These are phyloP conservation scores for Flaveria trinervia DNA, from an alignment of 129 eudicot species.

Conservation along the genomic window DNA sequence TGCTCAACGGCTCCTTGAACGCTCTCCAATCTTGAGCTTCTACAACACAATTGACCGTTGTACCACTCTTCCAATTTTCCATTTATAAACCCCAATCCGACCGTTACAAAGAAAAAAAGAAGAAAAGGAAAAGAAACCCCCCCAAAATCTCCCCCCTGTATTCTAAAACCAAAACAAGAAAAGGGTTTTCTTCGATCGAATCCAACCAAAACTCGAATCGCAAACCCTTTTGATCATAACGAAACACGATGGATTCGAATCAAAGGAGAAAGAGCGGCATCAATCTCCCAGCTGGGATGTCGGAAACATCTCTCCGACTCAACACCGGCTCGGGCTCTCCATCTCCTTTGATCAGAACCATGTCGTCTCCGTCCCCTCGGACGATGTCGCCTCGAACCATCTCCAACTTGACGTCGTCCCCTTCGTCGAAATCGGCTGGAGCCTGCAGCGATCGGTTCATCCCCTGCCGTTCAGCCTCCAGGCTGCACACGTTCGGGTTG, in stretches of 20 bases:
- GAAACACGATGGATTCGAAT: conserved; percentile 48
- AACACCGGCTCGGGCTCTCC: conserved; percentile 48
- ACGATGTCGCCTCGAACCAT: conserved; percentile 60
- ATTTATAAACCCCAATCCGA: conserved; percentile 41
- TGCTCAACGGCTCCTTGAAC: conserved; percentile 40
- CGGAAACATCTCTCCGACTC: conserved; percentile 75
- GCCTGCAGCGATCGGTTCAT: conserved; percentile 93
- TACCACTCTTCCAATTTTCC: conserved; percentile 2
- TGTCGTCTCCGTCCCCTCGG: conserved; percentile 52
- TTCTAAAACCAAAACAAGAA: background rate
- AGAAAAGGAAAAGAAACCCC: background rate
- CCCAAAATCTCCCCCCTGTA: conserved; percentile 27
- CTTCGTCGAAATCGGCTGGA: conserved; percentile 64
- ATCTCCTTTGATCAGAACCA: conserved; percentile 39
- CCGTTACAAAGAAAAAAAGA: conserved; percentile 25
- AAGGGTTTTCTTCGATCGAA: conserved; percentile 17
- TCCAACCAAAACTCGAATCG: background rate
- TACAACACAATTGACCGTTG: conserved; percentile 61
- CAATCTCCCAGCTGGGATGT: conserved; percentile 87
- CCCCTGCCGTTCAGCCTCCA: conserved; percentile 88
- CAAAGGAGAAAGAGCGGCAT: conserved; percentile 92
- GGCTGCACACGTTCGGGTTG: conserved; percentile 91
- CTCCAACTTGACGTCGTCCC: conserved; percentile 55
- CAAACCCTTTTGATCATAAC: background rate
- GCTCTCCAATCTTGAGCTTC: conserved; percentile 27